Base-by-base conservation (phyloP, 2,329 filamentous ascomycete species). In the Periconia macrospinosa region DNA sequence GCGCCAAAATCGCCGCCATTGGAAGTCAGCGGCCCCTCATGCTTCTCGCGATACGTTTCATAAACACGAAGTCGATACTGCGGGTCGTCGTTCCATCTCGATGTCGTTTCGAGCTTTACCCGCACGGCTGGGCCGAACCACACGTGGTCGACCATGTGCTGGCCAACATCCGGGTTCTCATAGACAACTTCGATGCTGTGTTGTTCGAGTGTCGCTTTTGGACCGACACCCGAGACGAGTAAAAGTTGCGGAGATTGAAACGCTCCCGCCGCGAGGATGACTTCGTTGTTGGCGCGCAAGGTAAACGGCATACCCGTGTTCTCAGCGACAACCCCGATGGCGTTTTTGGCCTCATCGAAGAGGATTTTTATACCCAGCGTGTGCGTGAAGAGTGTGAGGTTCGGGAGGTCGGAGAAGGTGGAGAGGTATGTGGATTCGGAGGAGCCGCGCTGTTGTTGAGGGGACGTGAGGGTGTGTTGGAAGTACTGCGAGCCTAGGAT, bases 231-330 rank as follows among this genome's bases (percentile, higher is more conserved):
- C 23, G 23, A 27, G 23, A 27, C 23, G 8, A 27, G 23, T 3
- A 27, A 8, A 8, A 27, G 23, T 8, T 27, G 23, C 8, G 23
- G 23, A 8, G 23, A 27, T 27, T 27, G 23, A 27, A 27, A 27
- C 8, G 23, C 23, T 8, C 61, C 61, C 1, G 75, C 75, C 0
- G 76, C 75, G 1, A 79, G 55, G 17, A 80, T 74, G 19, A 79
- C 69, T 59, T 79, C 77, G 41, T 75, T 75, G 61, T 62, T 52
- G 6, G 63, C 60, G 5, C 45, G 45, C 3, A 66, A 13, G 2
- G 56, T 47, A 45, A 59, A 66, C 2, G 44, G 43, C 13, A 45
- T 35, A 1, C 57, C 57, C 8, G 43, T 30, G 0, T 58, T 57
- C 0, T 40, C 35, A 6, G 17, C 35, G 14, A 15, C 10, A 13